Evolutionary conservation across 208 protist species (phyloP), one percentile per base, ranked within the genome.

Genomic region (Trypanosoma rangeli): DNA sequence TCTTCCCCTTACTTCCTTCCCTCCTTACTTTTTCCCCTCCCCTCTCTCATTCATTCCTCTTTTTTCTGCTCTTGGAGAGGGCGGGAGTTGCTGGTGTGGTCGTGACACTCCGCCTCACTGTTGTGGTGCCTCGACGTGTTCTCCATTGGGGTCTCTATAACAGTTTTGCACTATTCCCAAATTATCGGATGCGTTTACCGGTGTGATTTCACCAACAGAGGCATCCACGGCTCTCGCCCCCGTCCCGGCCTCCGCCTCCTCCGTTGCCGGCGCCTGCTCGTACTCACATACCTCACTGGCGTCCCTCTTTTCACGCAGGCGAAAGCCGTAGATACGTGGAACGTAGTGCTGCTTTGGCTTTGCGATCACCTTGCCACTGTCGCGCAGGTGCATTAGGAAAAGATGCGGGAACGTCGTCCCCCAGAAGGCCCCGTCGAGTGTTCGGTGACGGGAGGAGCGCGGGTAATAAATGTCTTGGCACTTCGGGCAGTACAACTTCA

Each of bases 391-490:
- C 90, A 94, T 73, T 78, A 90, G 69, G 82, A 96, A 78, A 8
- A 99, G 75, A 70, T 99, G 98, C 18, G 98, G 90, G 58, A 99
- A 99, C 10, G 97, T 98, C 5, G 97, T 99, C 26, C 98, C 98
- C 90, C 98, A 99, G 80, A 98, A 99, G 42, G 97, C 96, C 9
- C 97, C 98, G 70, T 99, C 97, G 37, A 99, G 79, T n/a, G 86
- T 87, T 61, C 95, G 90, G 79, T 99, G 96, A 28, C 93, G 89
- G 10, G 80, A 81, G 29, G 93, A 98, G 60, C 95, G 93, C 13
- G 97, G 97, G 76, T 97, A 92, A 78, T 98, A 99, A 64, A 99
- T 96, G 68, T 99, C 98, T 37, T 99, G 87, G 78, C 98, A 99
- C 60, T 94, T 95, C 1, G 98, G 98, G 78, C 98, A 99, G 76